These are phyloP conservation scores for Cyberlindnera euphorbiae DNA, from an alignment of 805 yeast genomes.

Conservation along the genomic window DNA sequence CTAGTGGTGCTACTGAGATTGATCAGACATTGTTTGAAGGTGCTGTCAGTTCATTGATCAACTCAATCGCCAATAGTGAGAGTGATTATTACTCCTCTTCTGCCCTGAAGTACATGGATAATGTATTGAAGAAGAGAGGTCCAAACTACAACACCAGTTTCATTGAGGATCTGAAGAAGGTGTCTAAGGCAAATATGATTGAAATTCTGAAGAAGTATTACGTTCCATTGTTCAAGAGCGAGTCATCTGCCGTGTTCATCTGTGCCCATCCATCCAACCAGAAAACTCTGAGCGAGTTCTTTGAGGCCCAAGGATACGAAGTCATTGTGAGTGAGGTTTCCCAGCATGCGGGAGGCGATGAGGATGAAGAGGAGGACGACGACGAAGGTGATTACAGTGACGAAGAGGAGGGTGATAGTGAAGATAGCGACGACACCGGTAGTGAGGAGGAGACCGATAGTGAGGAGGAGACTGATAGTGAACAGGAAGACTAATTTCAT, in stretches of 20 bases:
- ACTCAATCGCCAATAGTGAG: conserved; percentile 62
- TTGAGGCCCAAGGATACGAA: conserved; percentile 52
- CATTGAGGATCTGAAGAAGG: conserved; percentile 46
- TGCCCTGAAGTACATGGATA: conserved; percentile 57
- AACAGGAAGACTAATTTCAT: neutral
- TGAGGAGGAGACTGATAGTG: conserved; percentile 3
- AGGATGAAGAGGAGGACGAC: conserved; percentile 18
- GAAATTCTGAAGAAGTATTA: conserved; percentile 53
- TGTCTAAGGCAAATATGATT: conserved; percentile 50
- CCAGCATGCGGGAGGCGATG: conserved; percentile 10
- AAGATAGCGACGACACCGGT: conserved; percentile 1
- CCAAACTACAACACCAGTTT: conserved; percentile 53
- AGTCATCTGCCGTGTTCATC: conserved; percentile 55
- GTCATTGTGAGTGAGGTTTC: conserved; percentile 54
- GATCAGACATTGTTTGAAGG: conserved; percentile 62
- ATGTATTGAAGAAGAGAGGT: conserved; percentile 65
- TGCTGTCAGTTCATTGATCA: conserved; percentile 72
- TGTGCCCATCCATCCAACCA: conserved; percentile 69
- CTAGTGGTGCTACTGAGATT: conserved; percentile 47
- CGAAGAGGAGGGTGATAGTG: neutral
- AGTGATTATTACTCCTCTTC: conserved; percentile 66
- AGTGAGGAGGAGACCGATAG: conserved; percentile 5
- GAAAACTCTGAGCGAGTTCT: conserved; percentile 40
- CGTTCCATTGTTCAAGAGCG: conserved; percentile 56
- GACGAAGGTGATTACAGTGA: conserved; percentile 18